A percentile compares a stretch with the other conserved stretches of the same genome.
These are phyloP conservation scores for Magnolia sinica DNA, from an alignment of 164 flowering plant species.

Conservation along the genomic window DNA sequence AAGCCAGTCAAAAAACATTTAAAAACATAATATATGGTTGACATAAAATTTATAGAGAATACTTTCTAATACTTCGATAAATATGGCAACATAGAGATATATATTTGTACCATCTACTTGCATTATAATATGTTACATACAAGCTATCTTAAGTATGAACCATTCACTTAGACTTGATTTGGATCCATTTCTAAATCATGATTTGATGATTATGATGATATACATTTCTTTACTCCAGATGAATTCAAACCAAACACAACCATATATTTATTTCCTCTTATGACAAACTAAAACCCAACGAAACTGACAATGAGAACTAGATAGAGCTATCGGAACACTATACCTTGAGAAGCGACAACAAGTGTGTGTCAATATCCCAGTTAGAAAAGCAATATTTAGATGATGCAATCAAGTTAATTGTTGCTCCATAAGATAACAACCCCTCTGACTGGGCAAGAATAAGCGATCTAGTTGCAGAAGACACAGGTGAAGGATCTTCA, in stretches of 20 bases:
- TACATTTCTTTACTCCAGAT: neutral
- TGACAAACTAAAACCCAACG: neutral
- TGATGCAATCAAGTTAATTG: slow-evolving; percentile 56
- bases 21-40: no score
- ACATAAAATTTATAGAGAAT: no score
- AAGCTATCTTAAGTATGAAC: no score
- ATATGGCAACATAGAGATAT: no score
- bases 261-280: no score
- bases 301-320: neutral
- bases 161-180: neutral
- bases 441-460: slow-evolving; percentile 61
- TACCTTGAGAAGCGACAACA: slow-evolving; percentile 85
- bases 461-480: slow-evolving; percentile 51
- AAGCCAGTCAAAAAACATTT: no score
- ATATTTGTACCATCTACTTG: no score
- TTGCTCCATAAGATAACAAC: slow-evolving; percentile 66
- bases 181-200: neutral
- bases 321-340: neutral
- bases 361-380: slow-evolving; percentile 57
- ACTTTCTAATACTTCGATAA: no score
- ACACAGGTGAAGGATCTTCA: slow-evolving; percentile 84
- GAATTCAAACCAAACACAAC: no score
- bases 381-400: slow-evolving; percentile 56
- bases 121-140: no score
- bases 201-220: neutral